phyloP scores from a whole-genome alignment of 2,329 filamentous ascomycete genomes.

The Talaromyces albobiverticillius region DNA sequence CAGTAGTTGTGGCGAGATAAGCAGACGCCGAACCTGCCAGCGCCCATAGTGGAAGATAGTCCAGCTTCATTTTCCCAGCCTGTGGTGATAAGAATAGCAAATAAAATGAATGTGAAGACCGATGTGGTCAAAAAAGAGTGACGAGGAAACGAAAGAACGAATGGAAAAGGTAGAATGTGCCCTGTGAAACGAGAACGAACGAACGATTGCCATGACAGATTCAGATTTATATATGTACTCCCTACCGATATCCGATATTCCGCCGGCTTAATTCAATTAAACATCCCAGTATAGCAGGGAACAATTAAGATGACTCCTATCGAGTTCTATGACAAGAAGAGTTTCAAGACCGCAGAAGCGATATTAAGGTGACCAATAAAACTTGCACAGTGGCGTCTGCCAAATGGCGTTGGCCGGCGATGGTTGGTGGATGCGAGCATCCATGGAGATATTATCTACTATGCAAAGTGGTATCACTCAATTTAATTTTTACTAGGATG shows the following conservation, averaged over 20 bases:
- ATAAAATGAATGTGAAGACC: not conserved
- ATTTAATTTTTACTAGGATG: not conserved
- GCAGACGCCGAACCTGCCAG: slow-evolving; percentile 13
- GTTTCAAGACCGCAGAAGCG: slow-evolving; percentile 4
- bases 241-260: too few species aligned
- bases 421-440: not conserved
- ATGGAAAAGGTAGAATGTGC: slow-evolving; percentile 2
- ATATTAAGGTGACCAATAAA: not conserved
- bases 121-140: not conserved
- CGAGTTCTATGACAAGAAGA: not conserved
- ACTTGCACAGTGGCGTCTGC: slow-evolving; percentile 2
- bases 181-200: not conserved
- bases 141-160: not conserved
- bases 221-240: not conserved
- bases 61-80: slow-evolving; percentile 12
- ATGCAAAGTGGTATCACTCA: not conserved
- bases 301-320: not conserved
- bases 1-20: slow-evolving; percentile 14
- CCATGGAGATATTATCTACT: not conserved
- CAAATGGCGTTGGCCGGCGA: not conserved
- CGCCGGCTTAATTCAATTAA: too few species aligned
- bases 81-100: not conserved
- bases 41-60: slow-evolving; percentile 11
- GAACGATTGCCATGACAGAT: not conserved
- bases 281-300: not conserved